Percentiles rank a stretch among this genome's conserved stretches.
These are phyloP conservation scores for Zygosaccharomyces rouxii DNA, from an alignment of 805 yeast species.

Conservation along the genomic window DNA sequence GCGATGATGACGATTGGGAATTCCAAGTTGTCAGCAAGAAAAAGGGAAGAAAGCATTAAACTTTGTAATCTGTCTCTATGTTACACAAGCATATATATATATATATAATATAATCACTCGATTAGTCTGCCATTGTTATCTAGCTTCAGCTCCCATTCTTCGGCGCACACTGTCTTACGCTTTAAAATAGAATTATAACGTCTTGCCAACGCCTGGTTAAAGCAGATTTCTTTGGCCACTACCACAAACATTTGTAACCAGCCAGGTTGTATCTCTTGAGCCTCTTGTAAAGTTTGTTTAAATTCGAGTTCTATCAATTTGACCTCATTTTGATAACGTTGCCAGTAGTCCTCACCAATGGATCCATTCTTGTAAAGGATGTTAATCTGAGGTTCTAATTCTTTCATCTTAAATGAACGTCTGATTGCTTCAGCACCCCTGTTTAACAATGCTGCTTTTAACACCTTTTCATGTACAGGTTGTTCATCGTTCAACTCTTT, in stretches of 20 bases:
- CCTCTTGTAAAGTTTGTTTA: slow-evolving; percentile 68
- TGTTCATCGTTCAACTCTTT: slow-evolving; percentile 38
- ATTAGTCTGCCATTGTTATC: slow-evolving; percentile 31
- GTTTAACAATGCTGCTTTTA: slow-evolving; percentile 62
- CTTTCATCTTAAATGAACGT: slow-evolving; percentile 77
- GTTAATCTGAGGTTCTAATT: slow-evolving; percentile 63
- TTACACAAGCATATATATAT: slow-evolving; percentile 10
- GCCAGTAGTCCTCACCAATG: slow-evolving; percentile 84
- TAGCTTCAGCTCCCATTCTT: slow-evolving; percentile 32
- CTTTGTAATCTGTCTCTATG: slow-evolving; percentile 4
- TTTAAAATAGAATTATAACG: slow-evolving; percentile 45
- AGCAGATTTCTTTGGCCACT: slow-evolving; percentile 81
- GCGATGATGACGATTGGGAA: slow-evolving; percentile 51
- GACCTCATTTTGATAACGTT: slow-evolving; percentile 70
- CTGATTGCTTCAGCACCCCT: slow-evolving; percentile 87
- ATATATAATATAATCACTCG: slow-evolving; percentile 10
- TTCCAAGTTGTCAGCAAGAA: slow-evolving; percentile 65
- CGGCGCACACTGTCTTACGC: slow-evolving; percentile 35
- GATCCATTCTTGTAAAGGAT: slow-evolving; percentile 80
- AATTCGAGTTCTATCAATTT: slow-evolving; percentile 80
- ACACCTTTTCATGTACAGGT: slow-evolving; percentile 70
- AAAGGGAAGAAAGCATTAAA: slow-evolving; percentile 43
- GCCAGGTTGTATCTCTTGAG: slow-evolving; percentile 65
- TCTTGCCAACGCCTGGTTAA: slow-evolving; percentile 85
- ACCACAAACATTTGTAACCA: slow-evolving; percentile 79